Base-by-base conservation (phyloP, 495 filamentous ascomycete species). In the Podospora fimiseda region DNA sequence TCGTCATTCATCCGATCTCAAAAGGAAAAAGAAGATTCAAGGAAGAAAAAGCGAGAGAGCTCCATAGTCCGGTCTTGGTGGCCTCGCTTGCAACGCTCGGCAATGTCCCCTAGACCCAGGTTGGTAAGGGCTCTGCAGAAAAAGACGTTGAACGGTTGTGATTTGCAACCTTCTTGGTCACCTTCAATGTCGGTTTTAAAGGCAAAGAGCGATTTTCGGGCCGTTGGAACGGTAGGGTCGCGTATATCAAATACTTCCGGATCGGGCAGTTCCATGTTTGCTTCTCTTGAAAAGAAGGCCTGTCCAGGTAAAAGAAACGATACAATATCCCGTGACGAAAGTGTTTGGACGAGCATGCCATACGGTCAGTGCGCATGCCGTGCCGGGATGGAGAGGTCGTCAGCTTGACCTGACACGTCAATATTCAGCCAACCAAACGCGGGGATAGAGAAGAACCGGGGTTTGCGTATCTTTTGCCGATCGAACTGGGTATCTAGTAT, bases 71-170 rank as follows among this genome's bases (percentile, higher is more conserved):
- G 21, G 43, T 9, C 11, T 41, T 41, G 39, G 39, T 41, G 4
- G n/a, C 14, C 39, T 46, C 43, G 43, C 18, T 21, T 13, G n/a
- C 13, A n/a, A 18, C 15, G 9, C 43, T 46, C 43, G 43, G 43
- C 43, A n/a, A 46, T 46, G 21, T 5, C 43, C n/a, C n/a, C 43
- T 46, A 27, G 20, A 15, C 43, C 43, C 9, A 23, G 43, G 13
- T 23, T 9, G 43, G 43, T 46, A 24, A 46, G 43, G 22, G 43
- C 27, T n/a, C n/a, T 27, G 39, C 11, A 27, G 19, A 9, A 27
- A 23, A 46, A 46, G 43, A 46, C 43, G 43, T 46, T 46, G 1
- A 46, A n/a, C n/a, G n/a, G n/a, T n/a, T n/a, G n/a, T n/a, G 43
- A 23, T 46, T 13, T 46, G 43, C 43, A 46, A 33, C 43, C 43